Base-by-base conservation (phyloP, 192 early-diverging fungal species). In the Bifiguratus adelaidae region DNA sequence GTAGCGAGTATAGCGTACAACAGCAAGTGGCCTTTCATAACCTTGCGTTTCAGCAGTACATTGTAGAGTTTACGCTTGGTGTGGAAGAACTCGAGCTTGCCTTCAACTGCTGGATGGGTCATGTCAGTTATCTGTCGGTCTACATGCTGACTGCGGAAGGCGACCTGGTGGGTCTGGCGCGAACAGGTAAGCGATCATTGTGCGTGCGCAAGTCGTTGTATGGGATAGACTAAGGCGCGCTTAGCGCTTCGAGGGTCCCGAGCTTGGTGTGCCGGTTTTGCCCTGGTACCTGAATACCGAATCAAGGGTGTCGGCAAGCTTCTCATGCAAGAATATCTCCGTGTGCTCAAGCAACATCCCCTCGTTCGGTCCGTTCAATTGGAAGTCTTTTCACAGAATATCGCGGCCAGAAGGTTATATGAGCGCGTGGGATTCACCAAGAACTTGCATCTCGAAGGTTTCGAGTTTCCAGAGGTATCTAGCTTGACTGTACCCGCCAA, bases 141-240 rank as follows among this genome's bases (percentile, higher is more conserved):
- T 45, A 45, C 44, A 45, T 45, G 44, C 44, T 30, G 16, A 30
- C 44, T 1, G n/a, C 2, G 7, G 28, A 45, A 21, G 44, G 44
- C 2, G 21, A 30, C 18, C 22, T 45, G 29, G 44, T 30, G 2
- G 44, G 44, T 20, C 21, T 45, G 5, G 29, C 44, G 2, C 13
- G 44, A 30, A 30, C 44, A 29, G 15, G 27, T 19, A n/a, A n/a
- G n/a, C n/a, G n/a, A n/a, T n/a, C n/a, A n/a, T n/a, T n/a, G n/a
- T n/a, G n/a, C n/a, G n/a, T n/a, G n/a, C n/a, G n/a, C n/a, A n/a
- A n/a, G n/a, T n/a, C n/a, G n/a, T n/a, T n/a, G n/a, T n/a, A n/a
- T n/a, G n/a, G n/a, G n/a, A n/a, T n/a, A n/a, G n/a, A n/a, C n/a
- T n/a, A n/a, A n/a, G n/a, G n/a, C n/a, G n/a, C n/a, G n/a, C n/a